Evolutionary conservation across 352 stramenopile species (phyloP).

Genomic region (Globisporangium paddicum): DNA sequence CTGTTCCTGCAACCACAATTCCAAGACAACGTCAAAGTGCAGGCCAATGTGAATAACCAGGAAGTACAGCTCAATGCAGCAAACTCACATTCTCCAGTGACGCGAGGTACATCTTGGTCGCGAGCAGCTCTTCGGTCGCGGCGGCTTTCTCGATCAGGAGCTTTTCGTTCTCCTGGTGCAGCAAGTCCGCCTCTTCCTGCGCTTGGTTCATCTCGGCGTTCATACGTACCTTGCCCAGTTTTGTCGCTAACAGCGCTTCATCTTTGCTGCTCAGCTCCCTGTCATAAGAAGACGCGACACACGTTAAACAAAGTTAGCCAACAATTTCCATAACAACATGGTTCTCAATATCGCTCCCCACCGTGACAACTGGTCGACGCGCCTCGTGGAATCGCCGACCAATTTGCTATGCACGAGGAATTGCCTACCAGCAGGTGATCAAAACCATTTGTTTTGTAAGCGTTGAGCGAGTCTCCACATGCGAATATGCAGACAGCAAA

Average conservation of each 20-base stretch:
- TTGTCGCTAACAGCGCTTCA: conserved; percentile 41
- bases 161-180: conserved; percentile 62
- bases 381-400: conserved; percentile 56
- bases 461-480: neutral
- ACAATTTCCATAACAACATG: neutral
- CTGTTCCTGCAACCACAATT: conserved; percentile 33
- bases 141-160: conserved; percentile 58
- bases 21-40: neutral
- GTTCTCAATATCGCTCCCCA: conserved; percentile 12
- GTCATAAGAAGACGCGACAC: neutral
- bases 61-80: too few relatives aligned
- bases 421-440: conserved; percentile 23
- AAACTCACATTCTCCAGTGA: conserved; percentile 49
- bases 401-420: conserved; percentile 63
- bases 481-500: too few relatives aligned
- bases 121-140: conserved; percentile 55
- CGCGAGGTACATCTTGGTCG: conserved; percentile 64
- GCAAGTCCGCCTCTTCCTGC: conserved; percentile 44
- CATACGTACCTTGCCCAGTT: conserved; percentile 44
- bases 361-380: conserved; percentile 56
- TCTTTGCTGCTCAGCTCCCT: conserved; percentile 57
- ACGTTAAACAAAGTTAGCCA: neutral
- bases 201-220: conserved; percentile 52
- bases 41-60: too few relatives aligned
- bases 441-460: neutral